Percentiles rank a stretch among this genome's conserved stretches.
Evolutionary conservation across 768 basidiomycete species (phyloP).

Genomic region (Scleroderma bovista): DNA sequence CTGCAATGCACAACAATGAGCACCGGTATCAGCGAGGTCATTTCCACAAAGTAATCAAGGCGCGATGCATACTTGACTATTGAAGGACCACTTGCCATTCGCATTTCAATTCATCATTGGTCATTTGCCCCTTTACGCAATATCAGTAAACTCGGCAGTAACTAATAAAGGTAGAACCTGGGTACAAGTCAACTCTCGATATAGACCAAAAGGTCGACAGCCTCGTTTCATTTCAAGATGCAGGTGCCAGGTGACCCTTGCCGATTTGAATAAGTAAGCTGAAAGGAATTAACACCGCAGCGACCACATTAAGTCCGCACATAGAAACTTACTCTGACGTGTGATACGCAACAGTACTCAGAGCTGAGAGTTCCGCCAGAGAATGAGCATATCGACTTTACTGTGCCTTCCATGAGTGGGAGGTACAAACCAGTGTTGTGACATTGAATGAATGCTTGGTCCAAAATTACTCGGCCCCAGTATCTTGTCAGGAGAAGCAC

Average conservation of each 20-base stretch:
- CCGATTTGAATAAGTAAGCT: not conserved
- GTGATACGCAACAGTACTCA: not conserved
- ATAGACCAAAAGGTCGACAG: not conserved
- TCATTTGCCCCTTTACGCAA: not conserved
- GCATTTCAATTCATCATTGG: not conserved
- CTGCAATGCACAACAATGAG: not conserved
- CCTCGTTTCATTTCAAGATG: not conserved
- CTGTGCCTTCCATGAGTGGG: too few relatives aligned
- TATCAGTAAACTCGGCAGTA: not conserved
- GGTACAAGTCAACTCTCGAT: not conserved
- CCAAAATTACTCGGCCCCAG: too few relatives aligned
- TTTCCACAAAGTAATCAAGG: too few relatives aligned
- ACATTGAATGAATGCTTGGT: too few relatives aligned
- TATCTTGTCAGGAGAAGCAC: not conserved
- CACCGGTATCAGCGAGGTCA: too few relatives aligned
- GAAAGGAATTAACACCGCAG: not conserved
- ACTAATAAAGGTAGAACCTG: not conserved
- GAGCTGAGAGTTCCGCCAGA: not conserved
- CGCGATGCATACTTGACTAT: too few relatives aligned
- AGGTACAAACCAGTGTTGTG: too few relatives aligned
- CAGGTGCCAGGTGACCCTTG: not conserved
- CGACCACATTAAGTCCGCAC: not conserved
- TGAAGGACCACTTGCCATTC: not conserved
- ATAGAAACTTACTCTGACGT: not conserved
- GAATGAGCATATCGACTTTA: not conserved